phyloP scores from a whole-genome alignment of 208 protist species.

The Leishmania tarentolae region DNA sequence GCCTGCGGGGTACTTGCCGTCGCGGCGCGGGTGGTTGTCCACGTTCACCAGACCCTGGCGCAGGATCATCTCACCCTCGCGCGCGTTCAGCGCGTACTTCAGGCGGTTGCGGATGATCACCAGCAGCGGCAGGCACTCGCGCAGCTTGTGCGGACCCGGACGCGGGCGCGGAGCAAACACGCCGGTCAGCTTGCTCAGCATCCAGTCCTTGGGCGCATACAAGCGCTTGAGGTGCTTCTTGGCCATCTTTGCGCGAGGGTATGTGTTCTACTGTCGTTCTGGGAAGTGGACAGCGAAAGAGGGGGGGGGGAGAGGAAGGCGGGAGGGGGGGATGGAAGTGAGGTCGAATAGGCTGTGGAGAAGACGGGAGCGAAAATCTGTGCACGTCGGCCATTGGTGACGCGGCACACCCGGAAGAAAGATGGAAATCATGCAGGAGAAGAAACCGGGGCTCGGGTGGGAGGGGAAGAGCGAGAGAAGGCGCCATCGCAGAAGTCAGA shows the following conservation, averaged over 20 bases:
- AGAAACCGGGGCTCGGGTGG: too few relatives aligned
- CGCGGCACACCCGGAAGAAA: too few relatives aligned
- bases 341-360: background rate
- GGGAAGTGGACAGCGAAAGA: background rate
- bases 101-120: conserved; percentile 91
- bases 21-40: conserved; percentile 97
- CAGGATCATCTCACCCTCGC: conserved; percentile 97
- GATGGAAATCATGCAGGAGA: background rate
- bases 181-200: conserved; percentile 99
- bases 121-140: conserved; percentile 84
- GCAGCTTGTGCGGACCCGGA: conserved; percentile 98
- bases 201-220: conserved; percentile 99
- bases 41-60: conserved; percentile 96
- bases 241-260: conserved; percentile 71
- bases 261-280: conserved; percentile 6
- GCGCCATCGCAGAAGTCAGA: too few relatives aligned
- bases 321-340: background rate
- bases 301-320: background rate
- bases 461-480: background rate
- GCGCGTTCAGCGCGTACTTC: conserved; percentile 98
- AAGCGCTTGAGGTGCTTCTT: conserved; percentile 99
- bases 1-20: conserved; percentile 98
- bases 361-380: background rate
- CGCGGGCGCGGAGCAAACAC: conserved; percentile 97
- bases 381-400: too few relatives aligned